Conservation (phyloP, 352 stramenopile species). For the Poterioochromonas sp. region DNA sequence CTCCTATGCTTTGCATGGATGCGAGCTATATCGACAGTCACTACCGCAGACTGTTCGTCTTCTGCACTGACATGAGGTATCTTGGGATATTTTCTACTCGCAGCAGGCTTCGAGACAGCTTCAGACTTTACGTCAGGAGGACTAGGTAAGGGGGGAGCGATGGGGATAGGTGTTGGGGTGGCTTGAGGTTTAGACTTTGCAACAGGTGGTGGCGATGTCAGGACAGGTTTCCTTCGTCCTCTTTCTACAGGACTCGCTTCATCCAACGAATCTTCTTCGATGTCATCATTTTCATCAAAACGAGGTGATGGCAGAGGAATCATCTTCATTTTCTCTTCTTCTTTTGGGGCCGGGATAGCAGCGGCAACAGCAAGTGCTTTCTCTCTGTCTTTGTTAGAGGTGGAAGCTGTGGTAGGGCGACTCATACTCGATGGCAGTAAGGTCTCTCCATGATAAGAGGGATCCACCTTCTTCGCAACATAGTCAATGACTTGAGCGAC, state of each 20-base stretch:
- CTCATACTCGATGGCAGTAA: neutral
- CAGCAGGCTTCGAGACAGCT: neutral
- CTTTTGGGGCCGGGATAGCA: neutral
- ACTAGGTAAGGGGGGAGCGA: neutral
- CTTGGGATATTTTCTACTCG: neutral
- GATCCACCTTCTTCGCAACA: neutral
- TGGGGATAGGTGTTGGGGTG: neutral
- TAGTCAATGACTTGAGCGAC: conserved; percentile 2
- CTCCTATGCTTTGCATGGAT: neutral
- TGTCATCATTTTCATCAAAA: too few relatives aligned
- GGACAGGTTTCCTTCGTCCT: too few relatives aligned
- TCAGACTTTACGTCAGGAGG: neutral
- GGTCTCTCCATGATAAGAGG: neutral
- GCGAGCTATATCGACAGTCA: neutral
- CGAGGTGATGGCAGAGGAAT: neutral
- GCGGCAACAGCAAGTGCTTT: neutral
- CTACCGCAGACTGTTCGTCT: too few relatives aligned
- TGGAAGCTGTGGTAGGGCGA: too few relatives aligned
- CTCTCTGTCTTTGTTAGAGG: too few relatives aligned
- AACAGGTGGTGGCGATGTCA: too few relatives aligned
- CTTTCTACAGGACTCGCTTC: too few relatives aligned
- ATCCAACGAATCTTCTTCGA: too few relatives aligned
- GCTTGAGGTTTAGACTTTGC: too few relatives aligned
- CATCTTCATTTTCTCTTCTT: neutral
- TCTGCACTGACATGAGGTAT: neutral